These are phyloP conservation scores for Elsinoe perseae DNA, from an alignment of 2,329 filamentous ascomycete genomes.

Conservation along the genomic window DNA sequence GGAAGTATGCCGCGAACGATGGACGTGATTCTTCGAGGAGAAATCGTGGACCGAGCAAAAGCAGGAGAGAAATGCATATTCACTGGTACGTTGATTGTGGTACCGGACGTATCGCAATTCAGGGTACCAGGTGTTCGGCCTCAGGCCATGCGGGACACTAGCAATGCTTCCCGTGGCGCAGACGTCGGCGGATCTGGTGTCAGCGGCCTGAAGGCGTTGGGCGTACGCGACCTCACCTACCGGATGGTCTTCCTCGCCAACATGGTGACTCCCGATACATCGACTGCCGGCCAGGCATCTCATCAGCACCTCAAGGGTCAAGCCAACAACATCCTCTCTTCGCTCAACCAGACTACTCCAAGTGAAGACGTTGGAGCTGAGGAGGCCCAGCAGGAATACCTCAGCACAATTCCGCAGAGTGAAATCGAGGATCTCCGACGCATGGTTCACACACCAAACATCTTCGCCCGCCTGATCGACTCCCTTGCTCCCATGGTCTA, in stretches of 20 bases:
- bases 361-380: constrained; percentile 68
- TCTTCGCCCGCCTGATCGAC: constrained; percentile 85
- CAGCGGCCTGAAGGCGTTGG: constrained; percentile 79
- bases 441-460: constrained; percentile 93
- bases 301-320: constrained; percentile 63
- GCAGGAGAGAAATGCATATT: constrained; percentile 98
- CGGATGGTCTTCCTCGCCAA: constrained; percentile 92
- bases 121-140: constrained; percentile 78
- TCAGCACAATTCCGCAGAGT: constrained; percentile 72
- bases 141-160: constrained; percentile 76
- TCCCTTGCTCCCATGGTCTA: constrained; percentile 96
- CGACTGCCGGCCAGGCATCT: constrained; percentile 63
- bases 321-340: constrained; percentile 75
- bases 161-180: constrained; percentile 57
- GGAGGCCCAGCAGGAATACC: constrained; percentile 76
- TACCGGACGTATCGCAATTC: constrained; percentile 92
- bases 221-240: constrained; percentile 92
- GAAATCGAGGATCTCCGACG: constrained; percentile 87
- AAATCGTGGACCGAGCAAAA: constrained; percentile 96
- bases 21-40: constrained; percentile 90
- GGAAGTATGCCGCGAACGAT: constrained; percentile 98
- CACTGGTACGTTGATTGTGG: constrained; percentile 89
- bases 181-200: constrained; percentile 81
- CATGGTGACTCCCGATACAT: constrained; percentile 87
- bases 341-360: constrained; percentile 65